Evolutionary conservation across 2,329 filamentous ascomycete genomes (phyloP).

Genomic region (Colletotrichum truncatum): DNA sequence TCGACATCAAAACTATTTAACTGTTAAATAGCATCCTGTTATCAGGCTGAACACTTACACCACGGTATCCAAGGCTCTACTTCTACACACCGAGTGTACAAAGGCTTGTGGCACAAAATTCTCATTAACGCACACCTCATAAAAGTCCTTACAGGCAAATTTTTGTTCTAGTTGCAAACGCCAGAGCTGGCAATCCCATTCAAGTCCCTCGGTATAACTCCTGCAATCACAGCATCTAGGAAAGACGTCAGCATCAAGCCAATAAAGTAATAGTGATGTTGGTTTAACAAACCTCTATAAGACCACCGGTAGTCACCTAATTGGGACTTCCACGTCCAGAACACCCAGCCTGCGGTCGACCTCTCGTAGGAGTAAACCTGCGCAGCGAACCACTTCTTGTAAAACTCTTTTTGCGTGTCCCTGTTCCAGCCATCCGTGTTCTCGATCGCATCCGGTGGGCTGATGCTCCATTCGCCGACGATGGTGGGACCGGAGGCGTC

Average conservation of each 20-base stretch:
- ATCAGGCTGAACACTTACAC: too few relatives aligned
- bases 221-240: slow-evolving; percentile 24
- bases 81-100: too few relatives aligned
- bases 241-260: background rate
- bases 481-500: slow-evolving; percentile 54
- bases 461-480: slow-evolving; percentile 68
- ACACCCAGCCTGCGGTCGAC: slow-evolving; percentile 61
- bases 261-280: background rate
- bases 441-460: slow-evolving; percentile 58
- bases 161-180: slow-evolving; percentile 1
- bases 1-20: too few relatives aligned
- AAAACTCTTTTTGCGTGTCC: slow-evolving; percentile 56
- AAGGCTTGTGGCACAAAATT: too few relatives aligned
- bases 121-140: too few relatives aligned
- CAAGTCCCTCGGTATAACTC: slow-evolving; percentile 20
- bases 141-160: too few relatives aligned
- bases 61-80: too few relatives aligned
- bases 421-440: slow-evolving; percentile 53
- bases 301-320: slow-evolving; percentile 42
- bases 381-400: slow-evolving; percentile 38
- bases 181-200: slow-evolving; percentile 23
- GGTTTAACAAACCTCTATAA: slow-evolving; percentile 31
- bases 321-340: slow-evolving; percentile 68
- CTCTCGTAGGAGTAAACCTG: slow-evolving; percentile 63
- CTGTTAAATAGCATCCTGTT: too few relatives aligned